Evolutionary conservation across 2,329 filamentous ascomycete species (phyloP), one percentile per base, ranked within the genome.

Genomic region (Cladosporium sp.): DNA sequence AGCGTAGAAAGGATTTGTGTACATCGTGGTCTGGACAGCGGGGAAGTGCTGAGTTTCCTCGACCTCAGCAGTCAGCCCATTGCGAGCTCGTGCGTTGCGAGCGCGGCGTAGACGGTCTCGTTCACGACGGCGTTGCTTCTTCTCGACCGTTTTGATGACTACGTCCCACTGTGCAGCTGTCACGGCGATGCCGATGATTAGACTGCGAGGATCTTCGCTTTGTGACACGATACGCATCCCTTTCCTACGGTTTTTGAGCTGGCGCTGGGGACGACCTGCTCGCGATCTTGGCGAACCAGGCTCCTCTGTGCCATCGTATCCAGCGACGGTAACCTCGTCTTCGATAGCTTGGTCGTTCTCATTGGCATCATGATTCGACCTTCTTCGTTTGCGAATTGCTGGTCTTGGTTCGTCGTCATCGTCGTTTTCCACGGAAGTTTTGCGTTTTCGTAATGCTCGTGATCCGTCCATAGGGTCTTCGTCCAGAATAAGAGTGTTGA

Each of bases 1-100:
- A 0, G 90, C 90, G 66, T 93, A 93, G 68, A 95, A 93, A 1
- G 90, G 89, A 60, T 91, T 88, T 1, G 85, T 84, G 68, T 90
- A 92, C 71, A 67, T 81, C 68, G 70, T 82, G 72, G 75, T 84
- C 75, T 73, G 87, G 69, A 73, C 87, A 69, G 81, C 77, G 57
- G 83, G 84, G 63, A 84, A 71, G 80, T 83, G 68, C 12, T 66
- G 60, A 12, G 55, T 52, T 32, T 78, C 76, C 36, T 77, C 75
- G 37, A 73, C 71, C 35, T 71, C 68, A 67, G 65, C 68, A 44
- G 73, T 68, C 40, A 68, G 66, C 36, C 73, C 67, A 15, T 25
- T 25, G 10, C 73, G 65, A 64, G 74, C 66, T 58, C 81, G 82
- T 66, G 79, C 79, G 63, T 78, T 77, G 62, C 68, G 67, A 36